Conservation (phyloP, 345 rosid genomes). For the Noccaea caerulescens region DNA sequence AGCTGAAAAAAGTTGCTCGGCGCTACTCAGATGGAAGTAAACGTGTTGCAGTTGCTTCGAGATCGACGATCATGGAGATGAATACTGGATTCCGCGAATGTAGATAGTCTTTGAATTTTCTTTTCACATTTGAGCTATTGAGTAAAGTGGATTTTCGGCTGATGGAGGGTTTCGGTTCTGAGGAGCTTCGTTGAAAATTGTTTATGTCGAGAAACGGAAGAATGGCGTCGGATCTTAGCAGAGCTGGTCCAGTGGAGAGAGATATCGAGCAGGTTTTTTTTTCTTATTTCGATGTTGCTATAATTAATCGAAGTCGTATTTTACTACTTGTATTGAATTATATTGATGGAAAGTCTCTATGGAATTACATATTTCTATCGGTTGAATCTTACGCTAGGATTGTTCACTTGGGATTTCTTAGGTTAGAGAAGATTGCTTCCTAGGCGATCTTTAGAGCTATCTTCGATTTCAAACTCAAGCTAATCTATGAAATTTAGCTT, state of each 20-base stretch:
- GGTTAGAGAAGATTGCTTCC: conserved; percentile 28
- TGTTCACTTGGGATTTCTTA: conserved; percentile 17
- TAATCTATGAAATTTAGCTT: conserved; percentile 3
- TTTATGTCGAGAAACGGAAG: conserved; percentile 65
- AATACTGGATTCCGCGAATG: conserved; percentile 31
- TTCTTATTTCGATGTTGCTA: conserved; percentile 15
- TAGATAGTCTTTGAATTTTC: neutral
- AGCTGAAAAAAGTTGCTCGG: conserved; percentile 20
- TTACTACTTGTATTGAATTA: neutral
- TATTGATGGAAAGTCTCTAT: conserved; percentile 9
- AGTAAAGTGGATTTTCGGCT: conserved; percentile 44
- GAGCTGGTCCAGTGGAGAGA: conserved; percentile 82
- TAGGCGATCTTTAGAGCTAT: conserved; percentile 13
- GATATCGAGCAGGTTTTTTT: conserved; percentile 86
- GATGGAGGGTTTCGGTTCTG: conserved; percentile 50
- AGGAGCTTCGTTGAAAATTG: conserved; percentile 41
- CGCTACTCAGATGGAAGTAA: conserved; percentile 29
- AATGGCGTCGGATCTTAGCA: conserved; percentile 94
- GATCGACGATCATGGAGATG: conserved; percentile 39
- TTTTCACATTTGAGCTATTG: conserved; percentile 8
- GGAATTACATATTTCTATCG: neutral
- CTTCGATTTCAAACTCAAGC: neutral
- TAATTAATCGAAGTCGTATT: neutral
- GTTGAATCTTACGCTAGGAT: conserved; percentile 1
- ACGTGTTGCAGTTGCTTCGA: conserved; percentile 24